These are phyloP conservation scores for Raddia guianensis DNA, from an alignment of 176 grass and related monocot genomes.

Conservation along the genomic window DNA sequence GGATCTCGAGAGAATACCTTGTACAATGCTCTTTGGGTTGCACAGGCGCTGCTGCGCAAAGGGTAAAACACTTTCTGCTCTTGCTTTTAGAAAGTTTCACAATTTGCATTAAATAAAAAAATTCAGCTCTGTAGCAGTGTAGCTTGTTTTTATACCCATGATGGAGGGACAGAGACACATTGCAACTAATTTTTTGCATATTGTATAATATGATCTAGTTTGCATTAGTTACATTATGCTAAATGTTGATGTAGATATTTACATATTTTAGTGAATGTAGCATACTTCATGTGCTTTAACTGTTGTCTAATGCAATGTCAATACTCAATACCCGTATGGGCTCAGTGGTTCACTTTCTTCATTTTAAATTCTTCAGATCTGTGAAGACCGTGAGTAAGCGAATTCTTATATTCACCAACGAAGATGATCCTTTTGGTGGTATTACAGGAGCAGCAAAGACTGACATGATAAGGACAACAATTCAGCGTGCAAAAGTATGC, in stretches of 20 bases:
- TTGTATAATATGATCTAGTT: constrained; percentile 24
- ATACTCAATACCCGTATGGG: background rate
- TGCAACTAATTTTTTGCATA: constrained; percentile 21
- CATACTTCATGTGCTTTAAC: background rate
- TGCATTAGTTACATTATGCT: constrained; percentile 19
- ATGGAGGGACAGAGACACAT: background rate
- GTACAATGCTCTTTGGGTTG: constrained; percentile 96
- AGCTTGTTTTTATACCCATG: constrained; percentile 6
- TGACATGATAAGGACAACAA: constrained; percentile 89
- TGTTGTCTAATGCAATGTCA: background rate
- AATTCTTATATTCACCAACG: constrained; percentile 91
- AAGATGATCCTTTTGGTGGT: constrained; percentile 90
- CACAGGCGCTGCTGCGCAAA: constrained; percentile 86
- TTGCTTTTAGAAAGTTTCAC: background rate
- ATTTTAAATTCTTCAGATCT: constrained; percentile 57
- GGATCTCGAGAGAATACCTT: constrained; percentile 89
- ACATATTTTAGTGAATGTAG: constrained; percentile 2
- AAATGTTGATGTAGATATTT: constrained; percentile 35
- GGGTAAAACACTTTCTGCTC: constrained; percentile 54
- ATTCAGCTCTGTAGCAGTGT: background rate
- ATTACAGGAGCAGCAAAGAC: constrained; percentile 71
- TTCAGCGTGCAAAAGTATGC: constrained; percentile 82
- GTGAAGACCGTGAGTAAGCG: constrained; percentile 74
- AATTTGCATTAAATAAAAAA: background rate
- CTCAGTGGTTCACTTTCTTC: constrained; percentile 5